Conservation (phyloP, 192 early-diverging fungal genomes). For the Pilaira anomala region DNA sequence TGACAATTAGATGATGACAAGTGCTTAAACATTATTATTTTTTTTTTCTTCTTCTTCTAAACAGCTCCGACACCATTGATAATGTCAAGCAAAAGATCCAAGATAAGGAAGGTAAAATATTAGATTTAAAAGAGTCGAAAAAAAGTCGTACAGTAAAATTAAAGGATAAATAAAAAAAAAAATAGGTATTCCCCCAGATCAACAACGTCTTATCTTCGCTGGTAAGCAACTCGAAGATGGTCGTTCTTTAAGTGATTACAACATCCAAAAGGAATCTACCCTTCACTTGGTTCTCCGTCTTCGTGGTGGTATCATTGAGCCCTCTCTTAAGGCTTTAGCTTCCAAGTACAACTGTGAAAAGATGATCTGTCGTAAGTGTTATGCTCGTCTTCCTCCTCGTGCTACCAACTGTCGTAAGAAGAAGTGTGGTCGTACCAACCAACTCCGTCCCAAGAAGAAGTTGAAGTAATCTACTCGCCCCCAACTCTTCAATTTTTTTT, state of each 20-base stretch:
- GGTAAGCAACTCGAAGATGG: constrained; percentile 99
- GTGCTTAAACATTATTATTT: neutral
- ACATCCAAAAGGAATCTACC: constrained; percentile 99
- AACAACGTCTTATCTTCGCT: constrained; percentile 99
- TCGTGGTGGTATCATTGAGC: constrained; percentile 98
- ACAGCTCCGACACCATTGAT: constrained; percentile 57
- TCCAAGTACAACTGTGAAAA: constrained; percentile 99
- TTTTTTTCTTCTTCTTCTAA: neutral
- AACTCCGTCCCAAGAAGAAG: constrained; percentile 99
- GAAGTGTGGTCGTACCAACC: constrained; percentile 99
- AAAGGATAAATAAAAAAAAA: no score
- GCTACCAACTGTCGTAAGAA: constrained; percentile 99
- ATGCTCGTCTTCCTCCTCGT: constrained; percentile 98
- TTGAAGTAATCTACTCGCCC: constrained; percentile 21
- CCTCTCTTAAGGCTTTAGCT: constrained; percentile 96
- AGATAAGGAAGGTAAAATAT: constrained; percentile 85
- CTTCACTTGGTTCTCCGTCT: constrained; percentile 95
- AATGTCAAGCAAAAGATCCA: constrained; percentile 93
- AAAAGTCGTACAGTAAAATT: no score
- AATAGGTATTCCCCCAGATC: constrained; percentile 93
- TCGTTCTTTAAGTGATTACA: constrained; percentile 97
- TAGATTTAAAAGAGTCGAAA: neutral
- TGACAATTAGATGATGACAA: neutral
- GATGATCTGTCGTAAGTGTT: constrained; percentile 99
- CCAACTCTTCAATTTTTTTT: no score